Conservation (phyloP, 805 yeast species). For the Zygosaccharomyces siamensis region DNA sequence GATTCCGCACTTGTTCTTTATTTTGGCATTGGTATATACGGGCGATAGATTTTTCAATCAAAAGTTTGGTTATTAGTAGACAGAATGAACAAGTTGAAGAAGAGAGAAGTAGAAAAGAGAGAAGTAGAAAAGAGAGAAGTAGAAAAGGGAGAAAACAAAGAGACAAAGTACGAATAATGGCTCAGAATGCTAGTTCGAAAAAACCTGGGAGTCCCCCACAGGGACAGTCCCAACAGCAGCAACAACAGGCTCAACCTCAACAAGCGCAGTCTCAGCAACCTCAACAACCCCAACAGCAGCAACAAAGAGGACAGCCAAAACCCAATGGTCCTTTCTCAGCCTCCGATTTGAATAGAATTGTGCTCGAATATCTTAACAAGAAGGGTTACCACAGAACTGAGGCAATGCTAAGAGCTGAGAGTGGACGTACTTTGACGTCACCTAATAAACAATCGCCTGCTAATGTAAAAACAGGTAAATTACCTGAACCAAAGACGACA, state of each 20-base stretch:
- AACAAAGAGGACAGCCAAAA: conserved; percentile 15
- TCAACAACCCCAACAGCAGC: conserved; percentile 9
- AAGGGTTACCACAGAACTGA: conserved; percentile 94
- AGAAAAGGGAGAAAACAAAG: not conserved
- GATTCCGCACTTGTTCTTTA: too few species aligned
- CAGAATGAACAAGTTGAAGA: not conserved
- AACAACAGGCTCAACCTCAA: conserved; percentile 9
- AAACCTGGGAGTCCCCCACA: not conserved
- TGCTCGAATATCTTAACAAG: conserved; percentile 84
- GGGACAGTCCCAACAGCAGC: not conserved
- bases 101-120: not conserved
- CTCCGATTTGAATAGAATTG: conserved; percentile 87
- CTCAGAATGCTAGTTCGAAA: not conserved
- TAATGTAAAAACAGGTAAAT: conserved; percentile 41
- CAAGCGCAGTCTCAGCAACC: conserved; percentile 7
- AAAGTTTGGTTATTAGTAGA: too few species aligned
- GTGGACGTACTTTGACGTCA: conserved; percentile 55
- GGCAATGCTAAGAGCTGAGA: conserved; percentile 86
- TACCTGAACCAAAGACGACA: conserved; percentile 30
- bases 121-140: not conserved
- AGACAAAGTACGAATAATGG: not conserved
- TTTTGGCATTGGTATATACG: too few species aligned
- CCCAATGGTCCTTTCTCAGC: conserved; percentile 48
- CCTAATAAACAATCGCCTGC: conserved; percentile 44
- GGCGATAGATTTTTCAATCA: too few species aligned